phyloP scores from a whole-genome alignment of 495 filamentous ascomycete genomes.

The Letharia columbiana region DNA sequence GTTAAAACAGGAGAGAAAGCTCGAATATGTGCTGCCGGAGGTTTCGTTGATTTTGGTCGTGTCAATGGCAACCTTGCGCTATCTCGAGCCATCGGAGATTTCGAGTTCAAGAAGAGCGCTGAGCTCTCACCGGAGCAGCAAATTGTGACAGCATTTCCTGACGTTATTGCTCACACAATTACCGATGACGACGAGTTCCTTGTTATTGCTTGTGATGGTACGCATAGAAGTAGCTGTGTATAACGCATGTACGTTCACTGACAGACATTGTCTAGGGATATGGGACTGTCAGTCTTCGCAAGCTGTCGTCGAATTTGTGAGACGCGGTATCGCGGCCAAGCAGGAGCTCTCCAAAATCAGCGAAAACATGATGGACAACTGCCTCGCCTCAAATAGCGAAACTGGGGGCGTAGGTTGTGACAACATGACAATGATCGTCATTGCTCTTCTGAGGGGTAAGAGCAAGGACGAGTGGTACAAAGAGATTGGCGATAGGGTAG shows the following conservation, averaged over 20 bases:
- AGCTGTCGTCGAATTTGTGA: conserved; percentile 91
- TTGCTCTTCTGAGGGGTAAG: conserved; percentile 82
- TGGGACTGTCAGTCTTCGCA: conserved; percentile 99
- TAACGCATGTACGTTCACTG: neutral
- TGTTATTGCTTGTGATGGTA: conserved; percentile 95
- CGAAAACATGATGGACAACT: conserved; percentile 99
- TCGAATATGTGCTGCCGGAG: conserved; percentile 87
- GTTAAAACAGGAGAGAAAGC: conserved; percentile 75
- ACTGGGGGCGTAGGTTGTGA: conserved; percentile 97
- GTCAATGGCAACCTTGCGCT: conserved; percentile 98
- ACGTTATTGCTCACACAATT: conserved; percentile 83
- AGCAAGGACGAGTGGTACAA: conserved; percentile 98
- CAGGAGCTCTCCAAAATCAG: conserved; percentile 88
- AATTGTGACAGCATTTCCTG: conserved; percentile 93
- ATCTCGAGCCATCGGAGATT: conserved; percentile 95
- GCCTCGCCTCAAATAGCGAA: conserved; percentile 91
- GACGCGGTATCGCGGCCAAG: conserved; percentile 89
- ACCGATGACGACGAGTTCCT: conserved; percentile 93
- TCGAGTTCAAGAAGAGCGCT: conserved; percentile 99
- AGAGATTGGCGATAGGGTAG: conserved; percentile 85
- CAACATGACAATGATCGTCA: conserved; percentile 96
- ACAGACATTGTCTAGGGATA: conserved; percentile 55
- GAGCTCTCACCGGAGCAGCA: conserved; percentile 93
- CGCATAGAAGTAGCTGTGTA: conserved; percentile 23
- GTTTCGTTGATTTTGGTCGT: conserved; percentile 94